phyloP scores from a whole-genome alignment of 179 eudicot species.

The Beta corolliflora region DNA sequence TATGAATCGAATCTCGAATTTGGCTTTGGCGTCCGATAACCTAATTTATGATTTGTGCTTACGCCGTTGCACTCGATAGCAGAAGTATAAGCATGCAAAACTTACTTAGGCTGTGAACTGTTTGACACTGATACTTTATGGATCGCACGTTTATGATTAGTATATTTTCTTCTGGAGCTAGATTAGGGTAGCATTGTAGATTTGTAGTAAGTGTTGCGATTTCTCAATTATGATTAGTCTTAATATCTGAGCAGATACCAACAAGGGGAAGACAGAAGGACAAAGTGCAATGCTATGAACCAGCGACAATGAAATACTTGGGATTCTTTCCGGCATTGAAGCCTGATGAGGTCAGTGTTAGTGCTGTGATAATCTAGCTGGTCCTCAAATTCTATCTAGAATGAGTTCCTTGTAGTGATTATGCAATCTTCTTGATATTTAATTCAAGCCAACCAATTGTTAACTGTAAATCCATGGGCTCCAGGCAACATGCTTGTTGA shows the following conservation, averaged over 20 bases:
- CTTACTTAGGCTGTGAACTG: background rate
- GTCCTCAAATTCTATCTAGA: background rate
- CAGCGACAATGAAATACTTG: constrained; percentile 97
- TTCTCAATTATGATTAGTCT: background rate
- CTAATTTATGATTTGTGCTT: background rate
- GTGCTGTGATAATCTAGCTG: background rate
- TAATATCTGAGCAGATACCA: constrained; percentile 63
- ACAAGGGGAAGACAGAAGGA: constrained; percentile 81
- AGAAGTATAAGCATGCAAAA: background rate
- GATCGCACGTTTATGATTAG: background rate
- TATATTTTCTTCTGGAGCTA: background rate
- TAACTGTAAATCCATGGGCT: background rate
- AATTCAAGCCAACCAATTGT: background rate
- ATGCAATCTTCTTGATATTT: background rate
- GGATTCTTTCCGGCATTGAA: constrained; percentile 80
- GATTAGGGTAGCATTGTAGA: background rate
- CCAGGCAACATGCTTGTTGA: constrained; percentile 5
- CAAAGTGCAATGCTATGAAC: constrained; percentile 97
- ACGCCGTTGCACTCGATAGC: background rate
- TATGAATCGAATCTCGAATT: background rate
- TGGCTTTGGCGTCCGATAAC: background rate
- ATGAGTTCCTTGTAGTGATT: background rate
- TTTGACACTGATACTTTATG: background rate
- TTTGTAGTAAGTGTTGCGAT: background rate
- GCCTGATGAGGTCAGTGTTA: constrained; percentile 76